Base-by-base conservation (phyloP, 441 rosid species). In the Viola pubescens region DNA sequence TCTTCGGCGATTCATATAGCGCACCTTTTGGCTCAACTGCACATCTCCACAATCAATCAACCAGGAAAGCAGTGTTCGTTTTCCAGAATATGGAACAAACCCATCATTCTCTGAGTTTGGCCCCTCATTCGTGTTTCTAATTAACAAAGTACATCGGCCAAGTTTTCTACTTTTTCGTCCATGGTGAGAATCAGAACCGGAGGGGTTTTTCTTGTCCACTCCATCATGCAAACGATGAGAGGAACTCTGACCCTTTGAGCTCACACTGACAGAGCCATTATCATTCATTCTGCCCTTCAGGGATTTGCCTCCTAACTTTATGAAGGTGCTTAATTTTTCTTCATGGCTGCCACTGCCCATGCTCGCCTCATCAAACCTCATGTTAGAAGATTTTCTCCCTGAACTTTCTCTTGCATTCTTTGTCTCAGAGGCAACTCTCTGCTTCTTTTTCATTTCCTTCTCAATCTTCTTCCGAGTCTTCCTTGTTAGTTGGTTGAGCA, bases 41-140 rank as follows among this genome's bases (percentile, higher is more conserved):
- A 89, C 96, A 48, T 82, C 68, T 68, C 91, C 94, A 61, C 78
- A 81, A 59, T 89, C 98, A 75, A 89, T 81, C 74, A 94, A 74
- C 96, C 96, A 94, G 16, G 96, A 82, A 64, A 94, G 91, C 61
- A 94, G 52, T 54, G 98, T 89, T 65, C 87, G 77, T 70, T 83
- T 89, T 13, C 94, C 98, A 60, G 86, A 57, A 71, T 82, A 88
- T 44, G 96, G 88, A 75, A 82, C 84, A 75, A 86, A 94, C 38
- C 88, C 95, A 55, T 82, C 89, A 74, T 68, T 56, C 13, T 81
- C 97, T 52, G 85, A 77, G 68, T 75, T 84, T 63, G 63, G 69
- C 49, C 85, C 83, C 62, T 72, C 79, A 58, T 75, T 78, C 56
- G 96, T 82, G 68, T 78, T 73, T 42, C 98, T 91, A 37, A 86